Percentiles rank a stretch among this genome's conserved stretches.
Conservation (phyloP, 768 basidiomycete genomes). For the Suillus alpinus region DNA sequence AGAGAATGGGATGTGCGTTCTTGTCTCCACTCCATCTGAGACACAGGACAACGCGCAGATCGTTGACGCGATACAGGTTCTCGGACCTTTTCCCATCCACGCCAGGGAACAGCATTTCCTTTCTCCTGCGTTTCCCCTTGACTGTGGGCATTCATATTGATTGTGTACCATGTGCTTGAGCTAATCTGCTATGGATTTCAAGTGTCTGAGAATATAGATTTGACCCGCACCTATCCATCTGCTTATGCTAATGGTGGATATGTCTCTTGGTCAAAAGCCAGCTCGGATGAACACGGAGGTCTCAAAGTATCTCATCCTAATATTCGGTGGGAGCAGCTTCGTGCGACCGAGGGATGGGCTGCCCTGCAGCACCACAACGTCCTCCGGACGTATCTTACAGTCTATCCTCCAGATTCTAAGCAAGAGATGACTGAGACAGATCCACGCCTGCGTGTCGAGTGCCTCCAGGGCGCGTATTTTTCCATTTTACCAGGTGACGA, state of each 20-base stretch:
- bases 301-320: conserved; percentile 64
- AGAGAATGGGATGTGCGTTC: conserved; percentile 26
- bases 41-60: background rate
- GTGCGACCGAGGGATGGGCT: conserved; percentile 83
- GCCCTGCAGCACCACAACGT: conserved; percentile 78
- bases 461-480: conserved; percentile 76
- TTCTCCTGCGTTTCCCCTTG: conserved; percentile 72
- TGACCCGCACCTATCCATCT: conserved; percentile 55
- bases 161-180: background rate
- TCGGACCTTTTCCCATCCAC: conserved; percentile 83
- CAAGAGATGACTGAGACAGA: conserved; percentile 4
- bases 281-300: conserved; percentile 40
- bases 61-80: conserved; percentile 41
- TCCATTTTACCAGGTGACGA: conserved; percentile 51
- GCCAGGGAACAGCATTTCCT: conserved; percentile 81
- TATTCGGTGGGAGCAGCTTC: conserved; percentile 71
- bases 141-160: conserved; percentile 42
- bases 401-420: conserved; percentile 43
- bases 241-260: conserved; percentile 54
- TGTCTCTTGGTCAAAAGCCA: conserved; percentile 56
- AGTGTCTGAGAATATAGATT: conserved; percentile 55
- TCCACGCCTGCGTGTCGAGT: conserved; percentile 55
- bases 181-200: background rate
- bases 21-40: background rate
- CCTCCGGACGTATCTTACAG: conserved; percentile 59